A percentile compares a stretch with the other conserved stretches of the same genome.
phyloP scores from a whole-genome alignment of 129 eudicot species.

The Flaveria ramosissima region DNA sequence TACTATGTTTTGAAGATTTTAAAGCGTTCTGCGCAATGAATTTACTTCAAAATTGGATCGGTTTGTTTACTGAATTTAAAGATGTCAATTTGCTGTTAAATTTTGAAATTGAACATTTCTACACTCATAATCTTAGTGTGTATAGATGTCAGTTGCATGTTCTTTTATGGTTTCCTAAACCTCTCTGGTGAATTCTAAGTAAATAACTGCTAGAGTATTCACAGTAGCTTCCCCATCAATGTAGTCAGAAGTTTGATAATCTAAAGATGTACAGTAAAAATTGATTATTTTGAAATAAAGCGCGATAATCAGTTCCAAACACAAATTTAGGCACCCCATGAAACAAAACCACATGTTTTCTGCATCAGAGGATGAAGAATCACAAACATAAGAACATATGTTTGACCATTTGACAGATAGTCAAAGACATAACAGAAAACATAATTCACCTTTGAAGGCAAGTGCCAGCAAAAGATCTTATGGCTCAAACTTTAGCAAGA shows the following conservation, averaged over 20 bases:
- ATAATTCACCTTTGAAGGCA: conserved; percentile 27
- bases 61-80: conserved; percentile 15
- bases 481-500: conserved; percentile 24
- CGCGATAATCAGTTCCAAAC: neutral
- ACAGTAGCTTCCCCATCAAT: no score
- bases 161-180: no score
- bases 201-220: no score
- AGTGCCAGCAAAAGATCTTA: conserved; percentile 22
- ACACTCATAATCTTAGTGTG: no score
- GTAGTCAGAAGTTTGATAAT: neutral
- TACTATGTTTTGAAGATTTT: conserved; percentile 22
- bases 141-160: no score
- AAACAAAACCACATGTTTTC: neutral
- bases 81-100: neutral
- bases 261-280: neutral
- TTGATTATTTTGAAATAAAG: neutral
- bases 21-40: conserved; percentile 9
- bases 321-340: neutral
- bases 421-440: neutral
- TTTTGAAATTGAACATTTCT: no score
- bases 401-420: conserved; percentile 13
- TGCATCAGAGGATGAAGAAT: no score
- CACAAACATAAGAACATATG: neutral
- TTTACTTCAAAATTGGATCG: conserved; percentile 22
- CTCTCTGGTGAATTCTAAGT: no score